Evolutionary conservation across 2,329 filamentous ascomycete species (phyloP).

Genomic region (Incumbomyces lentus): DNA sequence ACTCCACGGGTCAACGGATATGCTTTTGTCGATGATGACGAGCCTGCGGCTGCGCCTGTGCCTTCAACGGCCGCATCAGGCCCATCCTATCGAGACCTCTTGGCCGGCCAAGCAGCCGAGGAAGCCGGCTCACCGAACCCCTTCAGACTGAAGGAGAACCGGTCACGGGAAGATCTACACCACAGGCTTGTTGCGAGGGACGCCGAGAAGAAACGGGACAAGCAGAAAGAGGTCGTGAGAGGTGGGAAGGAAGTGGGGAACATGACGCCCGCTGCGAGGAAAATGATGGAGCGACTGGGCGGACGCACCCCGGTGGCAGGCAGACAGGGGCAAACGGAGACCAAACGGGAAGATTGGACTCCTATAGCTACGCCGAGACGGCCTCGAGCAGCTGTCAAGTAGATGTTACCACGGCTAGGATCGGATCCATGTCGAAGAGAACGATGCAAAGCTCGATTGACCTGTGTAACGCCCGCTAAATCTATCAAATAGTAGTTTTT

Average conservation of each 20-base stretch:
- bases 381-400: constrained; percentile 8
- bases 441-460: background rate
- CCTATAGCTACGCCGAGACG: constrained; percentile 28
- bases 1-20: constrained; percentile 91
- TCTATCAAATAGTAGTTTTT: too few species aligned
- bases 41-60: constrained; percentile 28
- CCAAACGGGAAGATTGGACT: constrained; percentile 30
- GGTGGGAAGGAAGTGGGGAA: constrained; percentile 21
- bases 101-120: constrained; percentile 31
- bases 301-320: constrained; percentile 24
- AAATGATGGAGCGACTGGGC: constrained; percentile 30
- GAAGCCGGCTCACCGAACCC: constrained; percentile 51
- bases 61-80: constrained; percentile 15
- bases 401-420: background rate
- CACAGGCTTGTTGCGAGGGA: constrained; percentile 71
- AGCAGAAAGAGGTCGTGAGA: constrained; percentile 13
- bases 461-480: background rate
- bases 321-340: constrained; percentile 13
- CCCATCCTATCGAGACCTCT: constrained; percentile 25
- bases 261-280: constrained; percentile 36
- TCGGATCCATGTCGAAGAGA: background rate
- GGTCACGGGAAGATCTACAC: constrained; percentile 69
- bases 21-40: constrained; percentile 77
- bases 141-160: constrained; percentile 66
- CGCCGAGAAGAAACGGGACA: constrained; percentile 13